Base-by-base conservation (phyloP, 1,139 yeast genomes). In the Casaregolazyma lundiana region DNA sequence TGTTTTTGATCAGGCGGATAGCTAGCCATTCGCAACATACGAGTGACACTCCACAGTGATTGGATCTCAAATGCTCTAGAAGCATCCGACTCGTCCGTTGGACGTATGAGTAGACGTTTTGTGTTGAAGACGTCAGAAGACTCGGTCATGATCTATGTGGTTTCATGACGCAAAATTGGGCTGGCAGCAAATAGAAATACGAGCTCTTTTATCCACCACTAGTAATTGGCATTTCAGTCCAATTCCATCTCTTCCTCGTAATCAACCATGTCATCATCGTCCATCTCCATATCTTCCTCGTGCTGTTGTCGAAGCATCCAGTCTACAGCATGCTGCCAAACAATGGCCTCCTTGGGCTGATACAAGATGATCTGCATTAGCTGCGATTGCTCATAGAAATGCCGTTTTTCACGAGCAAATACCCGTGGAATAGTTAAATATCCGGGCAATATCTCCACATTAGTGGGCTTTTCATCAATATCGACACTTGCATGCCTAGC, bases 351-450 rank as follows among this genome's bases (percentile, higher is more conserved):
- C 47, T 21, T 32, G 9, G 47, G 36, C 35, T 37, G 35, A 35
- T 34, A 44, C 26, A 13, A 17, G 3, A 43, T 24, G 5, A 38
- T 20, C 19, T 24, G 37, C 20, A 9, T 24, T 6, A 40, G 35
- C 9, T 30, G 21, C 19, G 34, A 15, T 21, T 47, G 41, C 38
- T 56, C 55, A 34, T 51, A 53, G 38, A 45, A 53, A 32, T 48
- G 54, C 35, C 32, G 35, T 24, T 40, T 35, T n/a, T 44, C 35
- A 9, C 42, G 37, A 9, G 47, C 40, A 17, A 56, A 39, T 3
- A 51, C 21, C 3, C 35, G 15, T 8, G 59, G 59, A 26, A 57
- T 50, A 35, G 44, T 49, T 39, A 55, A 51, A 40, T 54, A 48
- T 48, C 58, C 13, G 50, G 30, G 30, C 17, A 18, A 22, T 13